Conservation (phyloP, 1,284 basidiomycete species). For the Bondarzewia mesenterica region DNA sequence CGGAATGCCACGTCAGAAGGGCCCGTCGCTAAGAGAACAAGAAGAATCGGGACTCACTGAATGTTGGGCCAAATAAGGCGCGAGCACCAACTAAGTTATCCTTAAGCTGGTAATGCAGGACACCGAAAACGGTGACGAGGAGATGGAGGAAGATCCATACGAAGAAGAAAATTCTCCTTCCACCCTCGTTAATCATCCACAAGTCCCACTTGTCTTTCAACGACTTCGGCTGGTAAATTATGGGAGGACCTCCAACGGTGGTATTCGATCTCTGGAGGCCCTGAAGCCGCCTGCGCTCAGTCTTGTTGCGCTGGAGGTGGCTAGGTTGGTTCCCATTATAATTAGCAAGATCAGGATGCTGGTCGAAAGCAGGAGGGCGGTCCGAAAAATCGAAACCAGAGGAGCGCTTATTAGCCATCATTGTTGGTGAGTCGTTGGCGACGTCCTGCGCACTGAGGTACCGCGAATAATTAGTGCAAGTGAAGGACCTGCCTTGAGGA, state of each 20-base stretch:
- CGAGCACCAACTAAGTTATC: slow-evolving; percentile 68
- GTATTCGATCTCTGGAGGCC: slow-evolving; percentile 60
- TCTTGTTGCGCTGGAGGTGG: slow-evolving; percentile 69
- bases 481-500: slow-evolving; percentile 6
- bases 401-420: slow-evolving; percentile 3
- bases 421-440: neutral
- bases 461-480: neutral
- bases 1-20: neutral
- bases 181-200: slow-evolving; percentile 92
- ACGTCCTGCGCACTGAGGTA: slow-evolving; percentile 5
- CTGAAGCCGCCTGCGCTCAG: slow-evolving; percentile 70
- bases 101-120: slow-evolving; percentile 69
- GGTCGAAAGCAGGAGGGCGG: slow-evolving; percentile 41
- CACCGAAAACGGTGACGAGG: slow-evolving; percentile 67
- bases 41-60: slow-evolving; percentile 42
- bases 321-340: slow-evolving; percentile 24
- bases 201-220: slow-evolving; percentile 42
- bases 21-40: neutral
- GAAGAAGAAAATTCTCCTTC: slow-evolving; percentile 67
- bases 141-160: slow-evolving; percentile 71
- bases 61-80: slow-evolving; percentile 63
- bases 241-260: slow-evolving; percentile 17
- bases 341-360: slow-evolving; percentile 42
- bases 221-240: slow-evolving; percentile 28
- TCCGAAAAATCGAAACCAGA: slow-evolving; percentile 65